A percentile compares a stretch with the other conserved stretches of the same genome.
phyloP scores from a whole-genome alignment of 352 stramenopile species.

The Phytophthora chlamydospora region DNA sequence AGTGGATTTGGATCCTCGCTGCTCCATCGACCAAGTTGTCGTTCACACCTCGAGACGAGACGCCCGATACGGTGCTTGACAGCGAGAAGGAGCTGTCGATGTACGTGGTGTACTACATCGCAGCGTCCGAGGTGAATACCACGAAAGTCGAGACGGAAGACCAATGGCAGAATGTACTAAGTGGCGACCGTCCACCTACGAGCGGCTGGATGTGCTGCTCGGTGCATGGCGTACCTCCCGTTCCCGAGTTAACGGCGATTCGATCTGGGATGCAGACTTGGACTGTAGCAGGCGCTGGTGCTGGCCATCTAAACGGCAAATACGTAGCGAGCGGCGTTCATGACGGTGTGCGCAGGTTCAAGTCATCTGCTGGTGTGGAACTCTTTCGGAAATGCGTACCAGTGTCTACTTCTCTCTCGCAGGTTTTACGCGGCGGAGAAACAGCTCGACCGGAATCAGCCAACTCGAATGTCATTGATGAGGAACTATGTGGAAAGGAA shows the following conservation, averaged over 20 bases:
- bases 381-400: conserved; percentile 74
- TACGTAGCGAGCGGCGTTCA: conserved; percentile 69
- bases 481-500: conserved; percentile 4
- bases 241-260: conserved; percentile 32
- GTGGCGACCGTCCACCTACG: conserved; percentile 40
- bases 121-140: conserved; percentile 32
- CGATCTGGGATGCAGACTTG: conserved; percentile 72
- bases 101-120: conserved; percentile 74
- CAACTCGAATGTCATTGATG: background rate
- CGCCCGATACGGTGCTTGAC: conserved; percentile 27
- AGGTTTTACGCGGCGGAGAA: conserved; percentile 39
- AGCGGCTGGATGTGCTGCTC: conserved; percentile 67
- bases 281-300: conserved; percentile 57
- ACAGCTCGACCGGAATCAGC: conserved; percentile 6
- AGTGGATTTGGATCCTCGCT: conserved; percentile 62
- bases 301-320: conserved; percentile 61
- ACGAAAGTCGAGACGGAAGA: conserved; percentile 15
- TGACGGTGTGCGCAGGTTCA: conserved; percentile 61
- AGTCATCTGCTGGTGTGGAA: conserved; percentile 64
- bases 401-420: conserved; percentile 48
- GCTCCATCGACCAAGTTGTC: conserved; percentile 43
- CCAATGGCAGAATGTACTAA: conserved; percentile 17
- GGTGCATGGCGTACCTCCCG: conserved; percentile 43
- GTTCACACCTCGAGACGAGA: conserved; percentile 60
- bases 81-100: conserved; percentile 71